Percentiles rank a stretch among this genome's conserved stretches.
Evolutionary conservation across 805 yeast genomes (phyloP).

Genomic region (Debaryomyces maramus): DNA sequence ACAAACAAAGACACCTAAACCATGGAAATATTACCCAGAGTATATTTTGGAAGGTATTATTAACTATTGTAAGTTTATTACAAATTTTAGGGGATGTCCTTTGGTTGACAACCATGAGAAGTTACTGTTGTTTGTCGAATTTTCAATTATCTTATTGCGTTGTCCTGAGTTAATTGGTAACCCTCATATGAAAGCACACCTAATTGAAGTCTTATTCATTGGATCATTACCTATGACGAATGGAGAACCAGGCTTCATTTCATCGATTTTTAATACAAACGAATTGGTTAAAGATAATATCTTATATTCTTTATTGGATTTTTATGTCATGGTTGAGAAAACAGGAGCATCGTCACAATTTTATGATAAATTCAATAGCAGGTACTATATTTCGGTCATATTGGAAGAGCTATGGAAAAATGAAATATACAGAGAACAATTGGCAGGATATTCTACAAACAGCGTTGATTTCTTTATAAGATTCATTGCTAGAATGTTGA

Average conservation of each 20-base stretch:
- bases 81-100: constrained; percentile 57
- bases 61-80: constrained; percentile 64
- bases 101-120: constrained; percentile 53
- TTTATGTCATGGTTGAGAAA: constrained; percentile 91
- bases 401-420: constrained; percentile 82
- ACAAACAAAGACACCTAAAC: constrained; percentile 63
- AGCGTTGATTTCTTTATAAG: constrained; percentile 85
- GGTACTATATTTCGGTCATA: constrained; percentile 82
- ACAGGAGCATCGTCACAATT: constrained; percentile 95
- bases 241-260: constrained; percentile 74
- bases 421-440: constrained; percentile 64
- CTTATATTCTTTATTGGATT: constrained; percentile 80
- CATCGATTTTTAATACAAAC: constrained; percentile 62
- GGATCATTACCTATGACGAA: constrained; percentile 62
- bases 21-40: constrained; percentile 86
- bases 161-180: constrained; percentile 85
- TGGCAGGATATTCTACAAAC: constrained; percentile 62
- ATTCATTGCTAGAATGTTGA: constrained; percentile 91
- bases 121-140: constrained; percentile 61
- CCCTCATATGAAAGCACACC: constrained; percentile 86
- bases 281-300: constrained; percentile 62
- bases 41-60: constrained; percentile 79
- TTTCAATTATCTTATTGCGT: constrained; percentile 71
- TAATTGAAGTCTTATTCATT: constrained; percentile 75
- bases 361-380: constrained; percentile 90